Conservation (phyloP, 331 rosid genomes). For the Quercus tomentella region DNA sequence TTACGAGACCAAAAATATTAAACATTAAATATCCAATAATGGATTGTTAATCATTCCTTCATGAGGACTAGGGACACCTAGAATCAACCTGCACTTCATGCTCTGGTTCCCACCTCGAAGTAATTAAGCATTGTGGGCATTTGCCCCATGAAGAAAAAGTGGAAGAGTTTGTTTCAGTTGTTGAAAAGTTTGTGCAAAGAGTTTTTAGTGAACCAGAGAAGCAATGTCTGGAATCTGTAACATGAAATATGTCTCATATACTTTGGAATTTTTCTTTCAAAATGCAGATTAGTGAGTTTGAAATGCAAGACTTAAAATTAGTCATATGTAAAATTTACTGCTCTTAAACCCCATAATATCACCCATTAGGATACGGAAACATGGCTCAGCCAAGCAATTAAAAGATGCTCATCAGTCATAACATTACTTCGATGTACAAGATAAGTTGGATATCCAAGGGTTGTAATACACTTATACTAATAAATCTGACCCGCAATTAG, state of each 20-base stretch:
- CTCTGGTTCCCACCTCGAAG: constrained; percentile 70
- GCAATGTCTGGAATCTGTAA: constrained; percentile 26
- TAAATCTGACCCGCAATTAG: neutral
- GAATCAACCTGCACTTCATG: constrained; percentile 88
- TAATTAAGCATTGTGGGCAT: constrained; percentile 84
- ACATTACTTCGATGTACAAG: neutral
- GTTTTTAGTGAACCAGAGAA: constrained; percentile 32
- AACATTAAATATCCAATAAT: neutral
- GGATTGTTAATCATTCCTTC: constrained; percentile 63
- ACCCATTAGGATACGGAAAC: neutral
- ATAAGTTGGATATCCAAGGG: neutral
- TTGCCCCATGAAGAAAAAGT: constrained; percentile 92
- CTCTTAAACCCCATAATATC: neutral
- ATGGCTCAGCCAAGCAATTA: neutral
- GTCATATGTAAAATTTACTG: neutral
- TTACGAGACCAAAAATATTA: neutral
- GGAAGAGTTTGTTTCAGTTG: constrained; percentile 66
- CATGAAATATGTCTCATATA: constrained; percentile 15
- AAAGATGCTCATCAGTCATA: neutral
- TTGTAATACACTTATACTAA: too few species aligned
- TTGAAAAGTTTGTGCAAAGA: constrained; percentile 59
- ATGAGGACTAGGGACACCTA: constrained; percentile 38
- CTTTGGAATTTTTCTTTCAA: constrained; percentile 1
- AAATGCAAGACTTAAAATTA: neutral
- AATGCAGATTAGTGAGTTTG: neutral